phyloP scores from a whole-genome alignment of 1,284 basidiomycete genomes.

The Leccinum fallax region DNA sequence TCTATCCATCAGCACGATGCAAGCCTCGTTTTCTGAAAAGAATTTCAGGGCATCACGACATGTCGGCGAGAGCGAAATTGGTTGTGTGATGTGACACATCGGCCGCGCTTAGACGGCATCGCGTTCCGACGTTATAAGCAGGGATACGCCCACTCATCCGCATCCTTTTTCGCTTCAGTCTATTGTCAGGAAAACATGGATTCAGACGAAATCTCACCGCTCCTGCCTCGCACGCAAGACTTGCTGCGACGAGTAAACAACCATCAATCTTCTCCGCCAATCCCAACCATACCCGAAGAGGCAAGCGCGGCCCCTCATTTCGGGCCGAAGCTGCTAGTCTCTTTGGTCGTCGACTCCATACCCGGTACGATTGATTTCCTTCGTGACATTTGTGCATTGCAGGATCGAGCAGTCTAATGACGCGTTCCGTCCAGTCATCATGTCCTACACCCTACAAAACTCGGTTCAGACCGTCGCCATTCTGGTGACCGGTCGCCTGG shows the following conservation, averaged over 20 bases:
- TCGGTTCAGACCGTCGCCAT: conserved; percentile 69
- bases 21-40: conserved; percentile 24
- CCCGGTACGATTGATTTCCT: conserved; percentile 45
- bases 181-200: conserved; percentile 13
- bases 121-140: conserved; percentile 22
- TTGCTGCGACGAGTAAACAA: conserved; percentile 9
- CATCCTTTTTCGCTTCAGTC: conserved; percentile 1
- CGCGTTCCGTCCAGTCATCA: conserved; percentile 44
- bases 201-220: conserved; percentile 27
- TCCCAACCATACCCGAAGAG: conserved; percentile 21
- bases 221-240: conserved; percentile 16
- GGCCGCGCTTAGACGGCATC: conserved; percentile 9
- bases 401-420: background rate
- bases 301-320: conserved; percentile 21
- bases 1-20: conserved; percentile 29
- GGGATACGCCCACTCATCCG: background rate
- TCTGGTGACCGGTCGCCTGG: conserved; percentile 63
- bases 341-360: conserved; percentile 55
- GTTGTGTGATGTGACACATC: conserved; percentile 4
- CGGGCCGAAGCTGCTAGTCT: conserved; percentile 42
- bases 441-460: conserved; percentile 72
- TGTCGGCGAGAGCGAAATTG: conserved; percentile 3
- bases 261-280: conserved; percentile 14
- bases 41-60: conserved; percentile 3
- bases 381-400: background rate